Base-by-base conservation (phyloP, 1,284 basidiomycete species). In the Boletus semigastroideus region DNA sequence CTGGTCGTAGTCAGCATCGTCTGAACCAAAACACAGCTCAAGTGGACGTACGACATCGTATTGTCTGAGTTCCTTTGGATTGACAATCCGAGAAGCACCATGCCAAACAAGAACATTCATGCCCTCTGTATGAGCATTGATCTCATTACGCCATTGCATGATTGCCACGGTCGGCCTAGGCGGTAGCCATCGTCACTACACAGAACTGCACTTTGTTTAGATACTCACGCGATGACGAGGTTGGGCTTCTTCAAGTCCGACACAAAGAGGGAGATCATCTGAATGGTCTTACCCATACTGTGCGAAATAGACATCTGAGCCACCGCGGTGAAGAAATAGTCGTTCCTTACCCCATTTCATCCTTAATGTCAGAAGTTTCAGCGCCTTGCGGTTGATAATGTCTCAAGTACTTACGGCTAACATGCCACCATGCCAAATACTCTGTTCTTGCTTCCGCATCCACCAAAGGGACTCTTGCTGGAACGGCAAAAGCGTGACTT, bases 101-200 rank as follows among this genome's bases (percentile, higher is more conserved):
- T 99, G 95, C 93, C 93, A 99, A 14, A 99, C 81, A 39, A 90
- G 82, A 27, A 96, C 90, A 48, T 84, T 84, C 63, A 94, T 74
- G 9, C 86, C 85, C 55, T 87, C 80, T 0, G 92, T 90, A 61
- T 93, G 91, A 0, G 85, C 73, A 34, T 85, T 84, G 52, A 99
- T 94, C 70, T 99, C 97, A 68, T 96, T 94, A 60, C 86, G 84
- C 97, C 97, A 99, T 74, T 99, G 96, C 87, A 99, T 95, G 58
- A 99, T 86, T 22, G 97, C 97, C 44, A 98, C 96, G 3, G 94
- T 97, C 3, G 93, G 93, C 19, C 89, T 91, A 52, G 0, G 46
- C 25, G 31, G 28, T 36, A 33, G 46, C 16, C 40, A 39, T 37
- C 19, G 48, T 57, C 40, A 49, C 46, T 28, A 42, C 22, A 28